Conservation (phyloP, 2,329 filamentous ascomycete genomes). For the Alternaria viburni region DNA sequence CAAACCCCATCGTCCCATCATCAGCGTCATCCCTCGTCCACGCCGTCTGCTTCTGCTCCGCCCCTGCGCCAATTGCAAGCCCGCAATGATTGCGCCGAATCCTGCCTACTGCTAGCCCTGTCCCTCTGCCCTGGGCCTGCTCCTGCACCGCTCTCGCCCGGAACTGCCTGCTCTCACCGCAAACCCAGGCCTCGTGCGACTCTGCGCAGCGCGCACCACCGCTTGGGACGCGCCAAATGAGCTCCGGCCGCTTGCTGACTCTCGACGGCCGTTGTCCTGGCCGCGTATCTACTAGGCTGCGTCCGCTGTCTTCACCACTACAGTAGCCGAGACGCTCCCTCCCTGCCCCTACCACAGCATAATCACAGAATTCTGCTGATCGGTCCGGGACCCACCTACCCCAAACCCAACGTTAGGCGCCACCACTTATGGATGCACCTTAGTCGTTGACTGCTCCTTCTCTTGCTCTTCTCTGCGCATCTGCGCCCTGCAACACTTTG, state of each 20-base stretch:
- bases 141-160: constrained; percentile 17
- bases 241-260: constrained; percentile 28
- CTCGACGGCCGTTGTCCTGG: constrained; percentile 37
- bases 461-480: constrained; percentile 47
- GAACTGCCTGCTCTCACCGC: constrained; percentile 13
- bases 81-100: constrained; percentile 29
- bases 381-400: constrained; percentile 34
- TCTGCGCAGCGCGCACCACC: constrained; percentile 22
- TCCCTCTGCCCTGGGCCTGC: constrained; percentile 18
- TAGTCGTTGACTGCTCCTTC: constrained; percentile 29
- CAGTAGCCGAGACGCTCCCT: constrained; percentile 25
- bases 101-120: constrained; percentile 23
- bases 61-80: constrained; percentile 14
- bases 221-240: constrained; percentile 39
- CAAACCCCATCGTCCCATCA: constrained; percentile 4
- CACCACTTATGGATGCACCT: constrained; percentile 37
- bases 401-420: constrained; percentile 26
- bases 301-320: constrained; percentile 24
- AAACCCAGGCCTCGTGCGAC: constrained; percentile 15
- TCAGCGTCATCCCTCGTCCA: constrained; percentile 4
- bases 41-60: background rate
- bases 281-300: constrained; percentile 31
- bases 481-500: constrained; percentile 50
- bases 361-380: constrained; percentile 33
- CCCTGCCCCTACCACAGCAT: constrained; percentile 27